These are phyloP conservation scores for Hanseniaspora meyeri DNA, from an alignment of 805 yeast genomes.

Conservation along the genomic window DNA sequence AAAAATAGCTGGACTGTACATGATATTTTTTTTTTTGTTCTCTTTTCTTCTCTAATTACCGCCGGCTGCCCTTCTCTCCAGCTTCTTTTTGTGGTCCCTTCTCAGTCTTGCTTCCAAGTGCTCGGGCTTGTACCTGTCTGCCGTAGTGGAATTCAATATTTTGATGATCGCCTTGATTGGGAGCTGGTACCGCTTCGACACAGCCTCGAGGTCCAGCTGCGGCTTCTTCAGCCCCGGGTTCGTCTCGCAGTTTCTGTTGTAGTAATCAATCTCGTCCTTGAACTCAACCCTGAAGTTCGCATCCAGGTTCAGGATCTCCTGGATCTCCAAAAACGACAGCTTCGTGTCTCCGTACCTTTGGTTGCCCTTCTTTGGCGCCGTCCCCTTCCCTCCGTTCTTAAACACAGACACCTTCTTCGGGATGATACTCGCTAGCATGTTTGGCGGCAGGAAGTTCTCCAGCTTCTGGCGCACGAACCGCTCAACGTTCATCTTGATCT, in stretches of 20 bases:
- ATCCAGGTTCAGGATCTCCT: not conserved
- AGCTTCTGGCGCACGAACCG: not conserved
- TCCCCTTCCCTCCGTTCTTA: not conserved
- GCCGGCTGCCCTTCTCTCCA: not conserved
- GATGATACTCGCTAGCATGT: too few relatives aligned
- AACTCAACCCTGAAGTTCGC: not conserved
- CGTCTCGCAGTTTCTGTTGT: not conserved
- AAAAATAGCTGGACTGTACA: not conserved
- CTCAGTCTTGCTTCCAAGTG: not conserved
- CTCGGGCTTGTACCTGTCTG: not conserved
- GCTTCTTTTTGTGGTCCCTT: not conserved
- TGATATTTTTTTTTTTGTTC: not conserved
- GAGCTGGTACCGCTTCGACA: not conserved
- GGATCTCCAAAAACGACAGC: not conserved
- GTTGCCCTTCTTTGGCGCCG: not conserved
- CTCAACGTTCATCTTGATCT: not conserved
- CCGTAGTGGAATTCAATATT: not conserved
- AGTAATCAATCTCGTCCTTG: not conserved
- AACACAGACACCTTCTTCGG: not conserved
- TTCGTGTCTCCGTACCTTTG: not conserved
- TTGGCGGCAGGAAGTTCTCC: not conserved
- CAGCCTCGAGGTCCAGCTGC: not conserved
- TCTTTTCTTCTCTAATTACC: not conserved
- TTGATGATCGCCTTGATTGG: not conserved
- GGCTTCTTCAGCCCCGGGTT: not conserved